A percentile compares a stretch with the other conserved stretches of the same genome.
Conservation (phyloP, 2,329 filamentous ascomycete species). For the Ophiostoma piceae region DNA sequence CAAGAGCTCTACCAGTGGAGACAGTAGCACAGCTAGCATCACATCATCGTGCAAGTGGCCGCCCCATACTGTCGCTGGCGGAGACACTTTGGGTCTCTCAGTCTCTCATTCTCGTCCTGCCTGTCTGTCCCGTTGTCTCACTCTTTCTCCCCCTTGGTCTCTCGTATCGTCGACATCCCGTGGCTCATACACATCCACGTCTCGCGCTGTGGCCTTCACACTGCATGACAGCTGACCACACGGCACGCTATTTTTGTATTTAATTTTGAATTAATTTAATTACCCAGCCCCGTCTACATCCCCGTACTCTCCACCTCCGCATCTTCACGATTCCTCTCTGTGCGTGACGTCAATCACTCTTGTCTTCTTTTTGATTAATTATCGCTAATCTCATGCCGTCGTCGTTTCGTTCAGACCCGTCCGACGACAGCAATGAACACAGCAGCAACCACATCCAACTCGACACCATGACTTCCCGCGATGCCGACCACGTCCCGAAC, state of each 20-base stretch:
- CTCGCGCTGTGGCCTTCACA: background rate
- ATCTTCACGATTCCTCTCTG: background rate
- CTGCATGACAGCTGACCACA: background rate
- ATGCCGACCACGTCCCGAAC: slow-evolving; percentile 12
- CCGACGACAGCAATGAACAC: slow-evolving; percentile 5
- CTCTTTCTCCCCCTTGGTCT: background rate
- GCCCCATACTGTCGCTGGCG: background rate
- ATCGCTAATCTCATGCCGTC: slow-evolving; percentile 36
- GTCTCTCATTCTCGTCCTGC: background rate
- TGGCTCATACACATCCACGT: background rate
- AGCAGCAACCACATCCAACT: slow-evolving; percentile 1
- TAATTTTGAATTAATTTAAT: background rate
- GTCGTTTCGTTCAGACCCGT: slow-evolving; percentile 34
- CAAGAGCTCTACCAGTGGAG: background rate
- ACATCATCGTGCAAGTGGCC: slow-evolving; percentile 1
- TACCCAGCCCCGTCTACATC: background rate
- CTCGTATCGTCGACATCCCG: background rate
- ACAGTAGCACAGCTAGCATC: background rate
- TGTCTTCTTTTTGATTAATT: background rate
- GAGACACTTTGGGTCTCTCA: background rate
- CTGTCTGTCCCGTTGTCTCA: background rate
- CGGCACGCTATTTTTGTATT: background rate
- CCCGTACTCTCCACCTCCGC: background rate
- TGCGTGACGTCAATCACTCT: slow-evolving; percentile 5
- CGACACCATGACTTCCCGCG: slow-evolving; percentile 24